Conservation (phyloP, 768 basidiomycete species). For the Mycena vulgaris region DNA sequence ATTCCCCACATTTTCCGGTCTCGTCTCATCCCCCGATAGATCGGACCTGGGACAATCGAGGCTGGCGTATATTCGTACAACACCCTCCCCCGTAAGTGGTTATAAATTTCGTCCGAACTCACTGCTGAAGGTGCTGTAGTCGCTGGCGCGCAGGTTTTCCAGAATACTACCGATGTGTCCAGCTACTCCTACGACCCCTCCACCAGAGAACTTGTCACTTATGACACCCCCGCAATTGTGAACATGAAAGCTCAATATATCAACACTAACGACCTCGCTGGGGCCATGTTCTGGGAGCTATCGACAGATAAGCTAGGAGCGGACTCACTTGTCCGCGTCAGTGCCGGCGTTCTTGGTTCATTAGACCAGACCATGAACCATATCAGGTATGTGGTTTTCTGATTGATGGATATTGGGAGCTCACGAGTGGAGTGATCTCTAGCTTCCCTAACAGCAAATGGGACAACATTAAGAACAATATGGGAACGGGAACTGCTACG, state of each 20-base stretch:
- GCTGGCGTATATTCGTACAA: conserved; percentile 87
- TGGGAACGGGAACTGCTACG: conserved; percentile 55
- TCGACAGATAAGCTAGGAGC: conserved; percentile 73
- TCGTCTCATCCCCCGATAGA: conserved; percentile 50
- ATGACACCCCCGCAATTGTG: conserved; percentile 82
- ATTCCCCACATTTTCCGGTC: neutral
- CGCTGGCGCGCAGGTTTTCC: conserved; percentile 70
- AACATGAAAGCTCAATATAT: conserved; percentile 80
- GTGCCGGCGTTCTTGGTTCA: conserved; percentile 61
- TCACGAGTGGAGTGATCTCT: too few species aligned
- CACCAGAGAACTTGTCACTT: conserved; percentile 80
- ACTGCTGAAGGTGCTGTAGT: conserved; percentile 44
- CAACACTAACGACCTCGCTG: conserved; percentile 69
- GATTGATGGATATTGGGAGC: neutral
- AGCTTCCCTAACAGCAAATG: conserved; percentile 80
- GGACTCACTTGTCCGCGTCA: conserved; percentile 71
- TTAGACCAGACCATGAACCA: conserved; percentile 79
- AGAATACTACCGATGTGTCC: conserved; percentile 79
- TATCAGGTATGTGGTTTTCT: conserved; percentile 58
- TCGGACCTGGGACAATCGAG: conserved; percentile 81
- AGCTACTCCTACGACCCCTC: conserved; percentile 83
- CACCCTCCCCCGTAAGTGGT: conserved; percentile 70
- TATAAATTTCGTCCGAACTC: neutral
- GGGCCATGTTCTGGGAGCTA: conserved; percentile 84
- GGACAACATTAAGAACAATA: conserved; percentile 79